Percentiles rank a stretch among this genome's conserved stretches.
These are phyloP conservation scores for Geotrichum cucujoidarum DNA, from an alignment of 1,139 yeast species.

Conservation along the genomic window DNA sequence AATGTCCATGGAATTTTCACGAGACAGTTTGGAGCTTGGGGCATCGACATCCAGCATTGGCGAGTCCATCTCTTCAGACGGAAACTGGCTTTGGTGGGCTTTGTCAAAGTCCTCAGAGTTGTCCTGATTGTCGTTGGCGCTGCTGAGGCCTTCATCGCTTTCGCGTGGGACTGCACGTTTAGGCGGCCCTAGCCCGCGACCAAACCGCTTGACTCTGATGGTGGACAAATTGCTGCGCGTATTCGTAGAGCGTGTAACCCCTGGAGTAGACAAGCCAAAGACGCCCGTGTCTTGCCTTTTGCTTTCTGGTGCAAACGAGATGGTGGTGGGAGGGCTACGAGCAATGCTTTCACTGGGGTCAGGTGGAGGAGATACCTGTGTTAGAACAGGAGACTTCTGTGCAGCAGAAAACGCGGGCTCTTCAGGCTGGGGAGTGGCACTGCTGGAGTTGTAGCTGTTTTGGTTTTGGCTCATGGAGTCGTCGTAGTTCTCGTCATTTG, in stretches of 20 bases:
- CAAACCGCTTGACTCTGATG: slow-evolving; percentile 22
- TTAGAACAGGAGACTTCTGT: neutral
- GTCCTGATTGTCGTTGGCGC: slow-evolving; percentile 5
- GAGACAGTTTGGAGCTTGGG: slow-evolving; percentile 1
- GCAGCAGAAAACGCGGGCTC: neutral
- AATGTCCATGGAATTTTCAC: neutral
- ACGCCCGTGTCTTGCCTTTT: neutral
- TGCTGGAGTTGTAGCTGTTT: neutral
- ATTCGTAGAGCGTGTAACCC: slow-evolving; percentile 33
- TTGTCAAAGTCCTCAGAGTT: slow-evolving; percentile 9
- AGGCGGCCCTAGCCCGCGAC: slow-evolving; percentile 24
- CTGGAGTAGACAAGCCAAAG: slow-evolving; percentile 35
- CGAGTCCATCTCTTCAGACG: neutral
- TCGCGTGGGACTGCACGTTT: slow-evolving; percentile 21
- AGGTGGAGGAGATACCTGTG: neutral
- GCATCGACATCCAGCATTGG: slow-evolving; percentile 9
- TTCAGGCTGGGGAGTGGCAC: neutral
- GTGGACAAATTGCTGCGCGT: slow-evolving; percentile 16
- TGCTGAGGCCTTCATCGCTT: slow-evolving; percentile 16
- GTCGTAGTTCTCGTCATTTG: neutral
- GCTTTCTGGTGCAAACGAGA: neutral
- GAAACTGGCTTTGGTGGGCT: slow-evolving; percentile 2
- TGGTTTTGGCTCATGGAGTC: neutral
- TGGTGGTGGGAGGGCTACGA: slow-evolving; percentile 5
- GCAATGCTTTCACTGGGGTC: neutral